phyloP scores from a whole-genome alignment of 2,329 filamentous ascomycete species.

The Myriosclerotinia curreyana region DNA sequence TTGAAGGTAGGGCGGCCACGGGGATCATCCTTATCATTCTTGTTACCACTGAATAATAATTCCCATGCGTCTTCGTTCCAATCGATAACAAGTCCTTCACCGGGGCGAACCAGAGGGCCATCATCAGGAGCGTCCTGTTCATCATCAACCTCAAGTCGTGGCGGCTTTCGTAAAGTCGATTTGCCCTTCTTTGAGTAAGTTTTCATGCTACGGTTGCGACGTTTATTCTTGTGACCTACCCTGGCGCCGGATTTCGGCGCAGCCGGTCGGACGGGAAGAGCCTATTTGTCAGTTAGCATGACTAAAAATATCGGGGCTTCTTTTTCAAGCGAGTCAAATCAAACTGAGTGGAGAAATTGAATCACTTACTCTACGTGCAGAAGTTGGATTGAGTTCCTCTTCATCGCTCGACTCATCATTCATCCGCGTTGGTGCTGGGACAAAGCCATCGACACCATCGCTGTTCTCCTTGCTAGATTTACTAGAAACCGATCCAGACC shows the following conservation, averaged over 20 bases:
- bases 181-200: slow-evolving; percentile 43
- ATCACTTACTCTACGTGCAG: slow-evolving; percentile 14
- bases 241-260: slow-evolving; percentile 30
- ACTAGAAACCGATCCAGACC: slow-evolving; percentile 43
- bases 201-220: slow-evolving; percentile 36
- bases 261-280: slow-evolving; percentile 37
- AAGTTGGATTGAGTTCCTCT: slow-evolving; percentile 36
- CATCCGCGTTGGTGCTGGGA: slow-evolving; percentile 51
- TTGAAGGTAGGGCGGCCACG: slow-evolving; percentile 60
- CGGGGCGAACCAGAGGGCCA: slow-evolving; percentile 69
- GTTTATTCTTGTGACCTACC: slow-evolving; percentile 37
- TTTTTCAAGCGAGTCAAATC: background rate
- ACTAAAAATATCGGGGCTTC: background rate
- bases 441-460: slow-evolving; percentile 44
- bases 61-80: slow-evolving; percentile 73
- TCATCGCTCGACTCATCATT: slow-evolving; percentile 57
- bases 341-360: background rate
- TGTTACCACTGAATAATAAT: slow-evolving; percentile 58
- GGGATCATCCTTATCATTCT: slow-evolving; percentile 20
- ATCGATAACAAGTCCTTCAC: slow-evolving; percentile 83
- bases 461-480: slow-evolving; percentile 42
- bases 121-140: slow-evolving; percentile 43
- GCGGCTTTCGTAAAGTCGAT: slow-evolving; percentile 29
- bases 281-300: slow-evolving; percentile 36
- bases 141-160: slow-evolving; percentile 21